Conservation (phyloP, 345 rosid genomes). For the Camelina sativa region DNA sequence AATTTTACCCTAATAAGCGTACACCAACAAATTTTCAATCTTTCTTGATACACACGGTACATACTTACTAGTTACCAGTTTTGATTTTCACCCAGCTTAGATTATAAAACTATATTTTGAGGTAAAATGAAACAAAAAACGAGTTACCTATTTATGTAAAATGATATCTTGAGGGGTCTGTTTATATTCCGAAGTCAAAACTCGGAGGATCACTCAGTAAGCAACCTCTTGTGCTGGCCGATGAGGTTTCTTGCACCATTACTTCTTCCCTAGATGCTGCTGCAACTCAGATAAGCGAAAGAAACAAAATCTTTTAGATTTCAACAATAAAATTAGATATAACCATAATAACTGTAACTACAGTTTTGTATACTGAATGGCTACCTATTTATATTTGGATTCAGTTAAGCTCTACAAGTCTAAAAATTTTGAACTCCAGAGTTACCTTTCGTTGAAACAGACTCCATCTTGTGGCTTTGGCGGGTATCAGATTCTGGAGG, state of each 20-base stretch:
- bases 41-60: neutral
- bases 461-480: conserved; percentile 36
- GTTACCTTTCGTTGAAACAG: conserved; percentile 33
- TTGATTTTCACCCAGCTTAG: neutral
- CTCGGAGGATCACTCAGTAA: conserved; percentile 47
- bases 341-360: neutral
- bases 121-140: neutral
- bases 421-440: conserved; percentile 7
- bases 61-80: neutral
- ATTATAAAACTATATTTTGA: neutral
- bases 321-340: neutral
- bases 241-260: conserved; percentile 26
- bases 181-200: conserved; percentile 66
- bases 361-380: neutral
- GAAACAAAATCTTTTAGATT: neutral
- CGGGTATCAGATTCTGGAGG: conserved; percentile 44
- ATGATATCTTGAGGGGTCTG: neutral
- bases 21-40: too few relatives aligned
- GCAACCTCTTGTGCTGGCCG: conserved; percentile 1
- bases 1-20: too few relatives aligned
- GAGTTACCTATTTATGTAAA: conserved; percentile 15
- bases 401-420: neutral
- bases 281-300: conserved; percentile 13
- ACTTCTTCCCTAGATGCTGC: conserved; percentile 27
- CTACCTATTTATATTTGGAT: neutral